phyloP scores from a whole-genome alignment of 2,329 filamentous ascomycete species.

The Clarireedia monteithiana region DNA sequence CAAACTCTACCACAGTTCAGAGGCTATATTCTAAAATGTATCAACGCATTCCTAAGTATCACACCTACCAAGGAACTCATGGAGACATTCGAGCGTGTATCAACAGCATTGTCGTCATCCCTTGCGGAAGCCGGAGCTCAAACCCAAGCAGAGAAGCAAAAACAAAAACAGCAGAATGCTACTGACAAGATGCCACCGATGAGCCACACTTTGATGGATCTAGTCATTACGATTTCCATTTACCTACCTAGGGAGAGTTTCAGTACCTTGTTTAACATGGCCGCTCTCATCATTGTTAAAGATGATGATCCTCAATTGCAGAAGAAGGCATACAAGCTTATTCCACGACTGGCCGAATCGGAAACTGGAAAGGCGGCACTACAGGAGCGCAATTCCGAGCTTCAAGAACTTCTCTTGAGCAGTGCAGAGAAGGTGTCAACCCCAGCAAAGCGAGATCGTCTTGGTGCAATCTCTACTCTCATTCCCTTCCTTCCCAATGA shows the following conservation, averaged over 20 bases:
- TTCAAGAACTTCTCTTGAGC: conserved; percentile 73
- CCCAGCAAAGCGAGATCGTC: conserved; percentile 77
- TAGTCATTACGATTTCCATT: conserved; percentile 91
- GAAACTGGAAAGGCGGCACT: conserved; percentile 70
- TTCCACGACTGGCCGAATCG: conserved; percentile 80
- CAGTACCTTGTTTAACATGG: conserved; percentile 75
- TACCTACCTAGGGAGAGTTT: conserved; percentile 88
- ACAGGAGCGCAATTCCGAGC: conserved; percentile 63
- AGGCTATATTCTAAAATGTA: conserved; percentile 84
- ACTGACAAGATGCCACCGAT: conserved; percentile 79
- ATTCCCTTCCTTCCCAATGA: conserved; percentile 68
- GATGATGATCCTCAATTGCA: conserved; percentile 84
- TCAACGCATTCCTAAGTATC: conserved; percentile 90
- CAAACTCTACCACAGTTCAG: conserved; percentile 90
- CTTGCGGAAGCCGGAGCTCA: conserved; percentile 52
- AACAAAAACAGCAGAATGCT: conserved; percentile 46
- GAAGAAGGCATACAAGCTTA: conserved; percentile 98
- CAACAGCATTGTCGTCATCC: conserved; percentile 70
- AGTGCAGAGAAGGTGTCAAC: conserved; percentile 80
- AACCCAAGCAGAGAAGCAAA: conserved; percentile 56
- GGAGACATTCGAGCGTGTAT: conserved; percentile 83
- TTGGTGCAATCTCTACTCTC: conserved; percentile 74
- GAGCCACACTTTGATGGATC: conserved; percentile 90
- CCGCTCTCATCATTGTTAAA: conserved; percentile 72
- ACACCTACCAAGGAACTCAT: conserved; percentile 71